Evolutionary conservation across 78 protist species (phyloP), one percentile per base, ranked within the genome.

Genomic region (Dictyostelium brefeldianum): DNA sequence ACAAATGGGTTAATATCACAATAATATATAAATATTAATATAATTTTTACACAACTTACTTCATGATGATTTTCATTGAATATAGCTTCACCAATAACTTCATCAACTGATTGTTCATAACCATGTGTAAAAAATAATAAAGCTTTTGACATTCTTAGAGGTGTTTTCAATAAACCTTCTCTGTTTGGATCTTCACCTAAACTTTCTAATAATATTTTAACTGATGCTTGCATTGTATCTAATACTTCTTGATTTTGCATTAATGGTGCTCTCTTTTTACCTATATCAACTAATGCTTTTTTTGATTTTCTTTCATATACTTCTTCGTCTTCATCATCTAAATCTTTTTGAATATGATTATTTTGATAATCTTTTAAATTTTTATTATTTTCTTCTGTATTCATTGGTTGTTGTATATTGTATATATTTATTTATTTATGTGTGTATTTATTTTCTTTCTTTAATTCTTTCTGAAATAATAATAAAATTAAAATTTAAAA

Each of bases 61-160:
- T 97, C 99, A 48, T 98, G 97, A 31, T 93, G 90, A 56, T 97
- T 92, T 31, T 97, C 99, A 15, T 71, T 62, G 62, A 98, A 98
- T 50, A 98, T 75, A 5, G 99, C 99, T 29, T 80, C 89, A 81
- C 96, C 91, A 48, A 91, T 46, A n/a, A 98, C 90, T 12, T 96
- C 97, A 31, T 85, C 92, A 8, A 96, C 95, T 29, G 84, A 53
- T 69, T 80, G 73, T 57, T 90, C 80, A 81, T 98, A 98, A 64
- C 99, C 99, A 18, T 83, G 90, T 20, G 99, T 97, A 92, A 98
- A 96, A 78, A 94, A 97, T 27, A 67, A 65, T 74, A 97, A 54
- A 17, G 99, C 98, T 64, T 97, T 94, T 36, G 98, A 97, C 77
- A 94, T 77, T 36, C 99, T 97, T 43, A 11, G 17, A 8, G 99